These are phyloP conservation scores for Termitomyces sp. DNA, from an alignment of 768 basidiomycete genomes.

Conservation along the genomic window DNA sequence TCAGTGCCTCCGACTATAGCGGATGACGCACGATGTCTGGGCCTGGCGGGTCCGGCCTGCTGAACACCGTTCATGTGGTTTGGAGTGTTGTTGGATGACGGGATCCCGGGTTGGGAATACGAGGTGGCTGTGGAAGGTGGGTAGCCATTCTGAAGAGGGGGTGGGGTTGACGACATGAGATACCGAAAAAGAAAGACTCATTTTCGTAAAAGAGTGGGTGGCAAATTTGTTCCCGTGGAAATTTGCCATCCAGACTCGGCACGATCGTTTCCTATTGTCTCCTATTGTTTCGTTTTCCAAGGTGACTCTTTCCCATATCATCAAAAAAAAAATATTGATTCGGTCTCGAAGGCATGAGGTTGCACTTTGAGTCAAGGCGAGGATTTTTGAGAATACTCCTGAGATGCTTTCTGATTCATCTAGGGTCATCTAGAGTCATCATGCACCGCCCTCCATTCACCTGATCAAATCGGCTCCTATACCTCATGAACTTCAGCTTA, in stretches of 20 bases:
- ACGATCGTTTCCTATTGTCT: not conserved
- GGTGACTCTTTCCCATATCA: no score
- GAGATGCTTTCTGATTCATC: not conserved
- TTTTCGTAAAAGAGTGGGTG: not conserved
- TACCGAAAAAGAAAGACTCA: not conserved
- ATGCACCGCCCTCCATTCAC: not conserved
- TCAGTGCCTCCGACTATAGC: constrained; percentile 6
- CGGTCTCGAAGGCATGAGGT: not conserved
- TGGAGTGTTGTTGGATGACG: not conserved
- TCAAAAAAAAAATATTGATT: no score
- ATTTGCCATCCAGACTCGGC: not conserved
- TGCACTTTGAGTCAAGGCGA: not conserved
- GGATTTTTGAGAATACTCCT: not conserved
- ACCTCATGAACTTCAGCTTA: no score
- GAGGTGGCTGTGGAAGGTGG: not conserved
- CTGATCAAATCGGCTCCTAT: not conserved
- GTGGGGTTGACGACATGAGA: not conserved
- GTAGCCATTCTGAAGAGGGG: not conserved
- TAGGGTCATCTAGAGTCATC: not conserved
- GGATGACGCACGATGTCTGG: not conserved
- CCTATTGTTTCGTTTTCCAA: not conserved
- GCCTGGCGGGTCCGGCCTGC: not conserved
- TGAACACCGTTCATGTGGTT: not conserved
- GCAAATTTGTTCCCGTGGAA: not conserved
- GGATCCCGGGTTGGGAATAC: not conserved